These are phyloP conservation scores for Cyclostephanos invisitatus DNA, from an alignment of 108 stramenopile genomes.

Conservation along the genomic window DNA sequence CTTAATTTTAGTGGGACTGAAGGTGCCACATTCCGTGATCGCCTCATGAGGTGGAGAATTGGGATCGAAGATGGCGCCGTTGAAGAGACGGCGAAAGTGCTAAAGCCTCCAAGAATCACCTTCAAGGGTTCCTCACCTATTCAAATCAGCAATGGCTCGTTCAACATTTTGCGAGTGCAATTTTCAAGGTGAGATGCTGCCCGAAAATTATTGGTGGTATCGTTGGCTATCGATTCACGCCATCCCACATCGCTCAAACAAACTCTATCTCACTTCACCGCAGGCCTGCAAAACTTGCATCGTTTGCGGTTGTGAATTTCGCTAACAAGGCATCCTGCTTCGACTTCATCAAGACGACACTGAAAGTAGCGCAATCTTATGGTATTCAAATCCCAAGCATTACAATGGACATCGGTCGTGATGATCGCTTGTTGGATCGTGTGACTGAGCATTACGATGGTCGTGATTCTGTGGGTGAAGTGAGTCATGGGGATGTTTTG, in stretches of 20 bases:
- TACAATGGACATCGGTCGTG: constrained; percentile 9
- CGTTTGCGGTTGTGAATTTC: constrained; percentile 20
- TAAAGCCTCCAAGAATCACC: constrained; percentile 18
- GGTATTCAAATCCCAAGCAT: constrained; percentile 25
- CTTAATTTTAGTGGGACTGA: neutral
- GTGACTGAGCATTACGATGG: constrained; percentile 14
- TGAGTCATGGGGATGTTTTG: constrained; percentile 5
- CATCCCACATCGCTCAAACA: neutral
- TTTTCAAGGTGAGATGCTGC: constrained; percentile 20
- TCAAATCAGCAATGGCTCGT: constrained; percentile 12
- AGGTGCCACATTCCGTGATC: constrained; percentile 6
- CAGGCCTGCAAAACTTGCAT: constrained; percentile 28
- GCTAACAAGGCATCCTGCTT: neutral
- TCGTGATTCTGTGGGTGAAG: constrained; percentile 10
- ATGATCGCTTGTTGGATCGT: constrained; percentile 13
- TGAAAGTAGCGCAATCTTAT: constrained; percentile 15
- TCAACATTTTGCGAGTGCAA: constrained; percentile 14
- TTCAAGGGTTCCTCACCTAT: neutral
- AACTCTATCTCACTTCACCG: neutral
- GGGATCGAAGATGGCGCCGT: constrained; percentile 7
- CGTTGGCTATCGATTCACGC: neutral
- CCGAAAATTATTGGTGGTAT: neutral
- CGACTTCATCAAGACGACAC: constrained; percentile 12
- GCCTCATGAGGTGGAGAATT: constrained; percentile 14
- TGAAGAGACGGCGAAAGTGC: constrained; percentile 19